phyloP scores from a whole-genome alignment of 2,329 filamentous ascomycete genomes.

The Aspergillus phoenicis region DNA sequence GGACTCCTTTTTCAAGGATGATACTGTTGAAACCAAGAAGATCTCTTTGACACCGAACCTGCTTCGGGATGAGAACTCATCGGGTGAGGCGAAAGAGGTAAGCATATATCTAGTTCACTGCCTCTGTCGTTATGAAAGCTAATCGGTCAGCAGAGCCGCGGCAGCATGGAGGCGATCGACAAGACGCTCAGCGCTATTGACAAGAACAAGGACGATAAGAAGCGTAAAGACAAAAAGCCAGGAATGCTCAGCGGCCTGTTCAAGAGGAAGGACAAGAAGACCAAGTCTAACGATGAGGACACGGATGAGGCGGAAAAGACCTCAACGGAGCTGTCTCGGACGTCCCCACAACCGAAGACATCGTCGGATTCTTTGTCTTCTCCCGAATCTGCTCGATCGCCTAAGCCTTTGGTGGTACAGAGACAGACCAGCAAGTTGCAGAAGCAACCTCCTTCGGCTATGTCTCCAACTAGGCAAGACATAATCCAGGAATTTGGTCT shows the following conservation, averaged over 20 bases:
- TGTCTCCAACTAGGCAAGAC: conserved; percentile 45
- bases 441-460: conserved; percentile 60
- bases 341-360: conserved; percentile 48
- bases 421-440: conserved; percentile 69
- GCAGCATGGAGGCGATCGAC: conserved; percentile 76
- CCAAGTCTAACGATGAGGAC: conserved; percentile 50
- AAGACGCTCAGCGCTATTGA: conserved; percentile 66
- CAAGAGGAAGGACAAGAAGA: conserved; percentile 66
- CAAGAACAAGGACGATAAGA: conserved; percentile 72
- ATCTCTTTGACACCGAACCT: conserved; percentile 94
- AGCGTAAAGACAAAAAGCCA: conserved; percentile 70
- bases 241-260: conserved; percentile 72
- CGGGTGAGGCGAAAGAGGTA: conserved; percentile 46
- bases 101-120: not conserved
- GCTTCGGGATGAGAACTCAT: conserved; percentile 71
- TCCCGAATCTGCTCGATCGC: conserved; percentile 36
- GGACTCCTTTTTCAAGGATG: conserved; percentile 97
- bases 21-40: conserved; percentile 92
- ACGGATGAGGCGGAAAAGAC: conserved; percentile 59
- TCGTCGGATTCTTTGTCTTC: conserved; percentile 46
- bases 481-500: conserved; percentile 34
- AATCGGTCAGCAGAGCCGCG: conserved; percentile 53
- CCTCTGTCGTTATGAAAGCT: conserved; percentile 12
- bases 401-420: conserved; percentile 48
- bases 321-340: conserved; percentile 60